phyloP scores from a whole-genome alignment of 1,284 basidiomycete species.

The Apiotrichum mycotoxinovorans region DNA sequence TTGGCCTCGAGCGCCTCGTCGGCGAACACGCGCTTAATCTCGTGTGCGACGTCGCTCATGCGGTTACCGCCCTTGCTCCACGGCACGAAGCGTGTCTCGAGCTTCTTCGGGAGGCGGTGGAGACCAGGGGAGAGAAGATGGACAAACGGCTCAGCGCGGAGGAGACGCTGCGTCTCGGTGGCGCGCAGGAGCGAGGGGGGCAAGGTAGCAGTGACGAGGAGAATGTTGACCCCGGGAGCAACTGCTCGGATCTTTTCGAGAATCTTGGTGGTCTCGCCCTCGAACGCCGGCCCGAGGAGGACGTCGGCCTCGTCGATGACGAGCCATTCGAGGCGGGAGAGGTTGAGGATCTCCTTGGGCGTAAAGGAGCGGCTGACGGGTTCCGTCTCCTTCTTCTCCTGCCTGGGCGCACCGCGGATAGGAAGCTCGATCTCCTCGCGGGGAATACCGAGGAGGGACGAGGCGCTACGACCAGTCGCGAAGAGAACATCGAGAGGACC shows the following conservation, averaged over 20 bases:
- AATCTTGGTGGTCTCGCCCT: constrained; percentile 63
- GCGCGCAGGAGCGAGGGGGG: constrained; percentile 69
- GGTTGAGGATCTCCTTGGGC: constrained; percentile 9
- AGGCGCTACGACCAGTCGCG: constrained; percentile 71
- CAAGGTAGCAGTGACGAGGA: constrained; percentile 83
- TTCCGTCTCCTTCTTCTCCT: constrained; percentile 4
- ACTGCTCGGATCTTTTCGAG: constrained; percentile 57
- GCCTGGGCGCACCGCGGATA: too few relatives aligned
- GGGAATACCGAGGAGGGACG: constrained; percentile 81
- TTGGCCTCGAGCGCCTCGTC: constrained; percentile 56
- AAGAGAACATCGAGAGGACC: constrained; percentile 64
- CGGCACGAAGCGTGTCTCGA: constrained; percentile 67
- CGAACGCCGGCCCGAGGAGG: constrained; percentile 78
- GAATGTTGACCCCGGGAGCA: constrained; percentile 48
- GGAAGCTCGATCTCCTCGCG: constrained; percentile 59
- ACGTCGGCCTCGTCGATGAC: constrained; percentile 85
- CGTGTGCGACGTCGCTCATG: constrained; percentile 68
- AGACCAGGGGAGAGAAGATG: constrained; percentile 71
- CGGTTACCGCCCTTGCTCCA: constrained; percentile 72
- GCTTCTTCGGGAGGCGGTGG: constrained; percentile 67
- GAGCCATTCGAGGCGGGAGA: constrained; percentile 66
- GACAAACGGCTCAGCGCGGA: constrained; percentile 51
- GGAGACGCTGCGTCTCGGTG: constrained; percentile 57
- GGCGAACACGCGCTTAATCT: constrained; percentile 68
- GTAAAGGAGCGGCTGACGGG: constrained; percentile 5